Conservation (phyloP, 2,329 filamentous ascomycete genomes). For the Sporothrix luriei region DNA sequence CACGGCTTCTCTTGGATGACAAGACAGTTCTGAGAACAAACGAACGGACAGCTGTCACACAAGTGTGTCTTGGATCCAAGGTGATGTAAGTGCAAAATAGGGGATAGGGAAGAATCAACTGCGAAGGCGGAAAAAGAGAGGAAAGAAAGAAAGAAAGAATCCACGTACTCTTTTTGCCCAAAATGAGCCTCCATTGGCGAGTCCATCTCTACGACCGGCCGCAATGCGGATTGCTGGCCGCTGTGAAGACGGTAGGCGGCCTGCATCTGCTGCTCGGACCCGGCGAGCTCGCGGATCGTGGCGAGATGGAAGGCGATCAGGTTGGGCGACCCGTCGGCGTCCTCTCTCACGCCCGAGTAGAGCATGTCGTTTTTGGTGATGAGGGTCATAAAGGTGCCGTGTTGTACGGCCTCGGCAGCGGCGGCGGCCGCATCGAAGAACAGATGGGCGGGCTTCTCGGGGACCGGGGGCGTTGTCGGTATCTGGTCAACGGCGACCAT, state of each 20-base stretch:
- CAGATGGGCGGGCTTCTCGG: not conserved
- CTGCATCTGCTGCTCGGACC: slow-evolving; percentile 3
- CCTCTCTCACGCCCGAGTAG: slow-evolving; percentile 21
- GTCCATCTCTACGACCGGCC: not conserved
- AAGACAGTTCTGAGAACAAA: not conserved
- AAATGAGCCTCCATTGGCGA: slow-evolving; percentile 12
- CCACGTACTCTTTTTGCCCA: slow-evolving; percentile 16
- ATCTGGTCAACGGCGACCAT: not conserved
- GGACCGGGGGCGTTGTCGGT: not conserved
- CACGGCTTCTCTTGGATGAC: not conserved
- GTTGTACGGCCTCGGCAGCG: not conserved
- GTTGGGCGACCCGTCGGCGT: slow-evolving; percentile 6
- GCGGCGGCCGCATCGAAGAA: not conserved
- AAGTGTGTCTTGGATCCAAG: too few species aligned
- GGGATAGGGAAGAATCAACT: too few species aligned
- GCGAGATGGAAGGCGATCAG: slow-evolving; percentile 15
- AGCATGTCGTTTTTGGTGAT: slow-evolving; percentile 25
- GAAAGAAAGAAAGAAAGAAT: not conserved
- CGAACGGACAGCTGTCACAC: too few species aligned
- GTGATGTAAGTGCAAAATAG: too few species aligned
- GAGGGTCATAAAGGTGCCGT: slow-evolving; percentile 15
- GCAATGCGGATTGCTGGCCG: not conserved
- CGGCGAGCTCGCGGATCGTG: slow-evolving; percentile 20
- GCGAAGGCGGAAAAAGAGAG: not conserved
- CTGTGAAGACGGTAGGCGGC: slow-evolving; percentile 4